A percentile compares a stretch with the other conserved stretches of the same genome.
Evolutionary conservation across 2,329 filamentous ascomycete species (phyloP).

Genomic region (Fusarium albidum): DNA sequence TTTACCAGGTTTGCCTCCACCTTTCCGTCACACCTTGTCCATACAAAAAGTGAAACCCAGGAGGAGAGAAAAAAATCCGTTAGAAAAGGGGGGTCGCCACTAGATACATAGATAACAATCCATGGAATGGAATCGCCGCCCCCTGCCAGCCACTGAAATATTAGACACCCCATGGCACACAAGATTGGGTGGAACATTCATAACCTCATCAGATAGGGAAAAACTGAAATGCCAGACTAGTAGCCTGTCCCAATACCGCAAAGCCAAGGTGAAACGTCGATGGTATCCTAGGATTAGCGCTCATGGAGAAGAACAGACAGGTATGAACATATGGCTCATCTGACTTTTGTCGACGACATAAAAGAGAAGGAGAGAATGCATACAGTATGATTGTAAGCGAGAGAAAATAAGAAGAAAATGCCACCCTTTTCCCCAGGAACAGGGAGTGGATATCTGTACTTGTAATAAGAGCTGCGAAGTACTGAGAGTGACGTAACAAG

Average conservation of each 20-base stretch:
- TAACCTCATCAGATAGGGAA: slow-evolving; percentile 39
- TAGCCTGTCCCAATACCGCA: slow-evolving; percentile 35
- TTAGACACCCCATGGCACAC: slow-evolving; percentile 36
- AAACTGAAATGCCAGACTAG: slow-evolving; percentile 37
- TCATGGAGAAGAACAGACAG: slow-evolving; percentile 38
- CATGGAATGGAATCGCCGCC: slow-evolving; percentile 35
- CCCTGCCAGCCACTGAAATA: slow-evolving; percentile 34
- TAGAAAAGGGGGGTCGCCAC: slow-evolving; percentile 34
- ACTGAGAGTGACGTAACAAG: slow-evolving; percentile 36
- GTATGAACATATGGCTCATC: slow-evolving; percentile 37
- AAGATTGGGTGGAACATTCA: slow-evolving; percentile 38
- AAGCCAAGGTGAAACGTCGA: slow-evolving; percentile 33
- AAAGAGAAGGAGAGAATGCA: slow-evolving; percentile 40
- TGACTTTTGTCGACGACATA: slow-evolving; percentile 39
- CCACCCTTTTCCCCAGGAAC: slow-evolving; percentile 24
- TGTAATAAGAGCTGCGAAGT: slow-evolving; percentile 30
- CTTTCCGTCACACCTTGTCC: slow-evolving; percentile 27
- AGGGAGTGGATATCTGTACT: slow-evolving; percentile 29
- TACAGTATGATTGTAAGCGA: slow-evolving; percentile 39
- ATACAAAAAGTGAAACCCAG: slow-evolving; percentile 23
- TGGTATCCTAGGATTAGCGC: slow-evolving; percentile 43
- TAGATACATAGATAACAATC: slow-evolving; percentile 39
- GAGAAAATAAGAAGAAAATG: slow-evolving; percentile 39
- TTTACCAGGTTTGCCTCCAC: slow-evolving; percentile 27
- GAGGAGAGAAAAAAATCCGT: slow-evolving; percentile 28